Conservation (phyloP, 2,329 filamentous ascomycete genomes). For the Onygenales sp. region DNA sequence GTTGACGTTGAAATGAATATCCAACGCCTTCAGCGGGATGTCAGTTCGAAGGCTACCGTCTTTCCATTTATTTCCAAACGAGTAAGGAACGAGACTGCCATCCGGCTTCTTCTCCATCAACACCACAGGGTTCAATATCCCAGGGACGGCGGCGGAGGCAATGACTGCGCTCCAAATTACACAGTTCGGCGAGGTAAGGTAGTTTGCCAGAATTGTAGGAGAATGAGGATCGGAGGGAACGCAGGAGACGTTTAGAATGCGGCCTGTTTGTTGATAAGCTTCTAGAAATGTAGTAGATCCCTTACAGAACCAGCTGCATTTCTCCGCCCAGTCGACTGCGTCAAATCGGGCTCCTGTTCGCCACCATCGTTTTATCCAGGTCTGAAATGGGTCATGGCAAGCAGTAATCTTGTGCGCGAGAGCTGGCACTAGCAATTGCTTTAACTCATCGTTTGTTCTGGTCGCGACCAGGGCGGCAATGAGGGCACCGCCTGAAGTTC, state of each 20-base stretch:
- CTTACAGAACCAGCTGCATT: constrained; percentile 79
- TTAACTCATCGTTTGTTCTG: constrained; percentile 83
- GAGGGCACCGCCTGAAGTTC: constrained; percentile 87
- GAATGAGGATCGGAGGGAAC: constrained; percentile 94
- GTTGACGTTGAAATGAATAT: constrained; percentile 96
- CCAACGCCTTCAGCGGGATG: constrained; percentile 87
- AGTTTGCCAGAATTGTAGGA: constrained; percentile 85
- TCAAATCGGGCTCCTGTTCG: constrained; percentile 89
- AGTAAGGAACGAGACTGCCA: constrained; percentile 75
- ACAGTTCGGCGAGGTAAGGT: constrained; percentile 88
- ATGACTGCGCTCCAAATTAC: constrained; percentile 97
- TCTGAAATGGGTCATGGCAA: constrained; percentile 65
- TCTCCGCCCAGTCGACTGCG: constrained; percentile 78
- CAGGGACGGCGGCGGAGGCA: constrained; percentile 89
- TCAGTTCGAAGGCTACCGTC: constrained; percentile 90
- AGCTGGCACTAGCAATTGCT: constrained; percentile 72
- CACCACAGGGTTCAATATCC: constrained; percentile 89
- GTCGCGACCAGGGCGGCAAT: constrained; percentile 82
- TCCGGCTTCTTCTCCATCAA: constrained; percentile 78
- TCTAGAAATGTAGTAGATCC: constrained; percentile 92
- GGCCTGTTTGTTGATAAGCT: constrained; percentile 85
- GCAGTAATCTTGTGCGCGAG: constrained; percentile 78
- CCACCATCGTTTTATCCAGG: constrained; percentile 81
- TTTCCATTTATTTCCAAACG: constrained; percentile 99
- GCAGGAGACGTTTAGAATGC: constrained; percentile 91